Evolutionary conservation across 768 basidiomycete species (phyloP).

Genomic region (Tulasnella calospora): DNA sequence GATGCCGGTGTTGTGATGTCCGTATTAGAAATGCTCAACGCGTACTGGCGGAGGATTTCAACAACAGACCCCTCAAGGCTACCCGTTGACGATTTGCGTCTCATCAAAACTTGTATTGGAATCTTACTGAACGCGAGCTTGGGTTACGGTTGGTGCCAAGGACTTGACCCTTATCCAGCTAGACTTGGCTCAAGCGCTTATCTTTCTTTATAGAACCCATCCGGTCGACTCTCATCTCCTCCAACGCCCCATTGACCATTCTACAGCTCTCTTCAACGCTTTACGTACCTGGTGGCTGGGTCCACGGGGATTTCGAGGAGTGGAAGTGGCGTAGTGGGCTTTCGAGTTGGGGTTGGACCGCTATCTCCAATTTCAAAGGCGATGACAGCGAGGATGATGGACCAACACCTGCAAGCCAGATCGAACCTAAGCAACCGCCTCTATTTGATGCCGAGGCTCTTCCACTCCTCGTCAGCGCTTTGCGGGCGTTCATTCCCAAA

Average conservation of each 20-base stretch:
- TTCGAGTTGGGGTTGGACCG: conserved; percentile 73
- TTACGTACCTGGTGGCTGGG: conserved; percentile 72
- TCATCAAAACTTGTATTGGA: conserved; percentile 73
- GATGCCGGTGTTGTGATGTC: conserved; percentile 67
- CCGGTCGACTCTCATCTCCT: conserved; percentile 58
- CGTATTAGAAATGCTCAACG: conserved; percentile 43
- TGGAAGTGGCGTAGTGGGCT: conserved; percentile 64
- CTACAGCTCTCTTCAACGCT: conserved; percentile 61
- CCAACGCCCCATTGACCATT: conserved; percentile 64
- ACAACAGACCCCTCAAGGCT: conserved; percentile 40
- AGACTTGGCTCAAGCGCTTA: not conserved
- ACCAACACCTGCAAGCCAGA: not conserved
- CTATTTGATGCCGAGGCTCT: conserved; percentile 60
- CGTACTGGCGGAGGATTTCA: conserved; percentile 61
- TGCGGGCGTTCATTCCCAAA: conserved; percentile 59
- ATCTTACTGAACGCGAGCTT: conserved; percentile 73
- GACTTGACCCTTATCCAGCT: not conserved
- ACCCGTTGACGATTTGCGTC: conserved; percentile 52
- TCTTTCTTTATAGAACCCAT: conserved; percentile 53
- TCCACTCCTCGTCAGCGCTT: conserved; percentile 55
- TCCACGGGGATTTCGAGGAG: conserved; percentile 42
- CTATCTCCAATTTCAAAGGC: conserved; percentile 62
- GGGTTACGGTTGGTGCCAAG: conserved; percentile 56
- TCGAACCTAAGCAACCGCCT: conserved; percentile 35
- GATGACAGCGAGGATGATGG: conserved; percentile 49